Conservation (phyloP, 306 rosid genomes). For the apple (Malus domestica) region DNA sequence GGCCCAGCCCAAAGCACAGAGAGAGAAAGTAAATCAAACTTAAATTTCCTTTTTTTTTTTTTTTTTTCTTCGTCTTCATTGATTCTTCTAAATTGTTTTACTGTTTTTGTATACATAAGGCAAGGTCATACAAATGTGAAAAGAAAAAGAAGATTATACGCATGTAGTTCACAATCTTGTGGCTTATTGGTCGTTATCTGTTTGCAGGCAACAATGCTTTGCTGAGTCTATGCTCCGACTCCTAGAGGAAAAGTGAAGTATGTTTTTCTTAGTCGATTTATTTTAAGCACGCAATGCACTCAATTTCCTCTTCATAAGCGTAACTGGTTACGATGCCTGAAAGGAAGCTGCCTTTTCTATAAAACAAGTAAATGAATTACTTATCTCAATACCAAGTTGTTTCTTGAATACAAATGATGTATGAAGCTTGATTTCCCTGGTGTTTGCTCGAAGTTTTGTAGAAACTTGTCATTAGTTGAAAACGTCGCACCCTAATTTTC, state of each 20-base stretch:
- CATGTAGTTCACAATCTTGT: background rate
- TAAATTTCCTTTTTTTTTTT: background rate
- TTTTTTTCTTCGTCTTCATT: background rate
- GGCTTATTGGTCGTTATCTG: constrained; percentile 16
- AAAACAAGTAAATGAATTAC: background rate
- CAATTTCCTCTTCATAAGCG: background rate
- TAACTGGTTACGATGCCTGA: background rate
- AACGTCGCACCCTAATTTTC: background rate
- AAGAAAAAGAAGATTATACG: background rate
- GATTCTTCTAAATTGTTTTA: too few species aligned
- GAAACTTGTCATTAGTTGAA: background rate
- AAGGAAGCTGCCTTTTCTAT: background rate
- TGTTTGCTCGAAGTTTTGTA: background rate
- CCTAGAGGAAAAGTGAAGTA: constrained; percentile 59
- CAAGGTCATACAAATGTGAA: background rate
- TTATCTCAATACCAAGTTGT: background rate
- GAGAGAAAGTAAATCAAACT: constrained; percentile 56
- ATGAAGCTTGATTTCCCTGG: background rate
- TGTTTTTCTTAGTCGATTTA: background rate
- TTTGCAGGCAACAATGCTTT: constrained; percentile 82
- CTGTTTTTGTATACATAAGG: too few species aligned
- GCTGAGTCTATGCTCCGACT: constrained; percentile 73
- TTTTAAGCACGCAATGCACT: background rate
- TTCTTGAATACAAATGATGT: background rate
- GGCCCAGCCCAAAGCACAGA: constrained; percentile 87